Evolutionary conservation across 805 yeast species (phyloP).

Genomic region (Torulaspora quercuum): DNA sequence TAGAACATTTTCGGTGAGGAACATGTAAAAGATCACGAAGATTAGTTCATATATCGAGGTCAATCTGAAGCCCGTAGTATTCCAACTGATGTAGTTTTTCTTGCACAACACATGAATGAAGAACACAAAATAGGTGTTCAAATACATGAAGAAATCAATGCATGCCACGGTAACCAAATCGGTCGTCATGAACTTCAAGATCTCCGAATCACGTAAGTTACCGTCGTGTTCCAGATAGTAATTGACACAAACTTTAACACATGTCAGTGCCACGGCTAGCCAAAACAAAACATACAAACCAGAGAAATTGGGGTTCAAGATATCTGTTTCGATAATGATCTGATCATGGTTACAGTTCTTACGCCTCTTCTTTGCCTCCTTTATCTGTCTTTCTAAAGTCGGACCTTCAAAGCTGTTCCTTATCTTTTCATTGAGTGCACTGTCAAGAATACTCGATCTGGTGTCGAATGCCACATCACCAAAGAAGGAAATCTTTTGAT

Average conservation of each 20-base stretch:
- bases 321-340: slow-evolving; percentile 13
- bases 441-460: slow-evolving; percentile 53
- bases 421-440: slow-evolving; percentile 33
- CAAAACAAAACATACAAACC: slow-evolving; percentile 83
- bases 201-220: slow-evolving; percentile 43
- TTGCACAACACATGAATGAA: slow-evolving; percentile 55
- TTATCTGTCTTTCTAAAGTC: slow-evolving; percentile 28
- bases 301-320: slow-evolving; percentile 43
- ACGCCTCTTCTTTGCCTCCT: slow-evolving; percentile 12
- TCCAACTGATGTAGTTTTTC: slow-evolving; percentile 54
- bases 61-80: slow-evolving; percentile 55
- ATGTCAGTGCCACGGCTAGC: slow-evolving; percentile 58
- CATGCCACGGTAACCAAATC: slow-evolving; percentile 67
- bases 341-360: slow-evolving; percentile 5
- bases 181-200: slow-evolving; percentile 53
- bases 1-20: slow-evolving; percentile 49
- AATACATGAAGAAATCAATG: slow-evolving; percentile 73
- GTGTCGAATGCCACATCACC: slow-evolving; percentile 49
- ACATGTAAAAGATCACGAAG: slow-evolving; percentile 52
- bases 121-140: slow-evolving; percentile 58
- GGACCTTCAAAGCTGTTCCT: slow-evolving; percentile 32
- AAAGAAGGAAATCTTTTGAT: slow-evolving; percentile 47
- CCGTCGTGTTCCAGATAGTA: slow-evolving; percentile 47
- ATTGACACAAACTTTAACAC: slow-evolving; percentile 51
- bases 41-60: slow-evolving; percentile 55